Percentiles rank a stretch among this genome's conserved stretches.
Conservation (phyloP, 805 yeast genomes). For the Wickerhamiella bombiphila region DNA sequence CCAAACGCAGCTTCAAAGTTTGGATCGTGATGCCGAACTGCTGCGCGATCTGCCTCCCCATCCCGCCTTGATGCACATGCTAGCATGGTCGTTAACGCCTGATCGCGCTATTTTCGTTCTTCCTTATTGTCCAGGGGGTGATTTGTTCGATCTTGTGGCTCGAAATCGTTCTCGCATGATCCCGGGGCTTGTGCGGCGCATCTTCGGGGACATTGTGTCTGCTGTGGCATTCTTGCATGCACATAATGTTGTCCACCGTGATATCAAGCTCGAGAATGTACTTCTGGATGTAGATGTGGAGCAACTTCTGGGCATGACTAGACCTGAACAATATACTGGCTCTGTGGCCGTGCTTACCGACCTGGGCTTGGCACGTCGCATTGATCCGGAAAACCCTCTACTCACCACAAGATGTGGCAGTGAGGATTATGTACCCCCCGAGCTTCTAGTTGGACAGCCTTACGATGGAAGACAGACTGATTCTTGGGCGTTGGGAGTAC, state of each 20-base stretch:
- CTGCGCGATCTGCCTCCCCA: slow-evolving; percentile 35
- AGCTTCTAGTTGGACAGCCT: slow-evolving; percentile 72
- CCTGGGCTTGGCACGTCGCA: slow-evolving; percentile 69
- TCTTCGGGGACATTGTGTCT: slow-evolving; percentile 53
- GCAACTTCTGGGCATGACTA: slow-evolving; percentile 24
- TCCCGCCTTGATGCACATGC: slow-evolving; percentile 52
- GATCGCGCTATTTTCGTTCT: slow-evolving; percentile 39
- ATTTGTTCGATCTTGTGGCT: slow-evolving; percentile 51
- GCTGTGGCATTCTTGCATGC: slow-evolving; percentile 64
- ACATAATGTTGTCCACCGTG: slow-evolving; percentile 67
- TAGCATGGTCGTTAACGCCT: slow-evolving; percentile 28
- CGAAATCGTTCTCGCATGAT: slow-evolving; percentile 30
- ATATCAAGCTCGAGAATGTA: slow-evolving; percentile 77
- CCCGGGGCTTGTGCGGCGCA: slow-evolving; percentile 38
- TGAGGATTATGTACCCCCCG: slow-evolving; percentile 94
- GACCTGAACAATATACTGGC: background rate
- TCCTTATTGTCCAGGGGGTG: slow-evolving; percentile 77
- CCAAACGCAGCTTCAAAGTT: slow-evolving; percentile 37
- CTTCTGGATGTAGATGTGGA: slow-evolving; percentile 30
- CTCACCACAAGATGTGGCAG: slow-evolving; percentile 88
- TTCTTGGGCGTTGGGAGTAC: slow-evolving; percentile 89
- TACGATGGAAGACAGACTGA: slow-evolving; percentile 88
- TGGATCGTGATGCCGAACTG: slow-evolving; percentile 61
- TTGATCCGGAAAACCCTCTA: slow-evolving; percentile 45
- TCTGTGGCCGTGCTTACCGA: slow-evolving; percentile 54